Evolutionary conservation across 2,329 filamentous ascomycete genomes (phyloP).

Genomic region (Dothideomycetes sp.): DNA sequence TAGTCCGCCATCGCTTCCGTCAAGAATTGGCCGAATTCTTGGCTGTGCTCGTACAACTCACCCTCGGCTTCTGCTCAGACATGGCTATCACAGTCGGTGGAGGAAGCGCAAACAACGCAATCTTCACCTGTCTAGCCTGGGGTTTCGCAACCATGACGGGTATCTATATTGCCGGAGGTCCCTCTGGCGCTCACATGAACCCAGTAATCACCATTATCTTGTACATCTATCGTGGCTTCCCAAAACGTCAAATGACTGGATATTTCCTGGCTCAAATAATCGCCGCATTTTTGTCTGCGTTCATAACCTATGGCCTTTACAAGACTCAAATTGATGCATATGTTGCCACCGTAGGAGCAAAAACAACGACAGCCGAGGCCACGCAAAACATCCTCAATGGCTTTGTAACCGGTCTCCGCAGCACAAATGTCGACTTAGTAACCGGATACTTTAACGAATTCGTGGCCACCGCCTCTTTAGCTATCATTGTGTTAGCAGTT

Average conservation of each 20-base stretch:
- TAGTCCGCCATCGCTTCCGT: conserved; percentile 5
- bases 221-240: conserved; percentile 42
- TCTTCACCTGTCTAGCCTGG: conserved; percentile 34
- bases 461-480: conserved; percentile 33
- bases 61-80: conserved; percentile 9
- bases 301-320: conserved; percentile 39
- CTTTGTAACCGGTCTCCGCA: conserved; percentile 23
- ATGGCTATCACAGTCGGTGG: background rate
- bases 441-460: conserved; percentile 45
- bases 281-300: conserved; percentile 41
- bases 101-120: conserved; percentile 19
- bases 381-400: conserved; percentile 27
- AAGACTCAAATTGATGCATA: conserved; percentile 29
- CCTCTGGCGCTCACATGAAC: conserved; percentile 41
- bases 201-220: conserved; percentile 37
- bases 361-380: conserved; percentile 35
- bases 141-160: conserved; percentile 37
- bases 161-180: conserved; percentile 34
- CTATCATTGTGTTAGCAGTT: conserved; percentile 32
- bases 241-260: conserved; percentile 40
- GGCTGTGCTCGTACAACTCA: conserved; percentile 7
- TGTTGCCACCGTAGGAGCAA: conserved; percentile 23
- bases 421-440: conserved; percentile 18
- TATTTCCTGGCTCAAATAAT: conserved; percentile 46
- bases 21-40: conserved; percentile 9